Percentiles rank a stretch among this genome's conserved stretches.
phyloP scores from a whole-genome alignment of 768 basidiomycete species.

The Cubamyces lactineus region DNA sequence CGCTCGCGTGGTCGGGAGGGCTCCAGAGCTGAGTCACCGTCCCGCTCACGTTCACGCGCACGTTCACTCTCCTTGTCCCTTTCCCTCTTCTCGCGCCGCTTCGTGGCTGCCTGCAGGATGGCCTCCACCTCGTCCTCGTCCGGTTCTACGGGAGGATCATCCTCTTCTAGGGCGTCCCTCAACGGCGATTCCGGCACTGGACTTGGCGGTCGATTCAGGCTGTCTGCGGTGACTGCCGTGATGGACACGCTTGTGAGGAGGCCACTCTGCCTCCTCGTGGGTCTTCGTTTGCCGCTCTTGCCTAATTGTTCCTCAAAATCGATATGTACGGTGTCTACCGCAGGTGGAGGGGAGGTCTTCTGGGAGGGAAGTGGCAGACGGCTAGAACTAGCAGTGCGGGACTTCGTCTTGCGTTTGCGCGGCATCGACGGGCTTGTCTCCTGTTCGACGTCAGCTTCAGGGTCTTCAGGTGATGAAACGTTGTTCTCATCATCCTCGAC shows the following conservation, averaged over 20 bases:
- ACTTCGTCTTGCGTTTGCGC: conserved; percentile 46
- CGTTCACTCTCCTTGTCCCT: conserved; percentile 42
- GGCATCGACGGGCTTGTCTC: conserved; percentile 43
- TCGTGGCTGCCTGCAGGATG: conserved; percentile 41
- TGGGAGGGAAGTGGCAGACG: conserved; percentile 16
- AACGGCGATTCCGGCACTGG: conserved; percentile 70
- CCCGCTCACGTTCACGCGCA: conserved; percentile 31
- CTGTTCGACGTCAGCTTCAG: conserved; percentile 46
- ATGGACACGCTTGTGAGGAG: conserved; percentile 49
- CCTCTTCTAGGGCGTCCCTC: conserved; percentile 58
- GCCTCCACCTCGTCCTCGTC: conserved; percentile 42
- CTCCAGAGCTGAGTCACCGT: conserved; percentile 32
- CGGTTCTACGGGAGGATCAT: conserved; percentile 46
- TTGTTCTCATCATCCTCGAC: conserved; percentile 66
- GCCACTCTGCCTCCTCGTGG: conserved; percentile 52
- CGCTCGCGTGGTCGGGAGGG: conserved; percentile 42
- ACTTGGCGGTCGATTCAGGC: conserved; percentile 54
- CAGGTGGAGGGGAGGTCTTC: conserved; percentile 18
- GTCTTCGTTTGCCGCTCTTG: conserved; percentile 39
- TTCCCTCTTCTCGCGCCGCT: conserved; percentile 55
- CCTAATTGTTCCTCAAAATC: conserved; percentile 38
- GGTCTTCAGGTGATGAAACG: conserved; percentile 35
- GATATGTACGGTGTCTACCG: conserved; percentile 39
- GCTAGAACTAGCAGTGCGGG: conserved; percentile 33
- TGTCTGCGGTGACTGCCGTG: conserved; percentile 33